phyloP scores from a whole-genome alignment of 768 basidiomycete species.

The Boletus huronensis region DNA sequence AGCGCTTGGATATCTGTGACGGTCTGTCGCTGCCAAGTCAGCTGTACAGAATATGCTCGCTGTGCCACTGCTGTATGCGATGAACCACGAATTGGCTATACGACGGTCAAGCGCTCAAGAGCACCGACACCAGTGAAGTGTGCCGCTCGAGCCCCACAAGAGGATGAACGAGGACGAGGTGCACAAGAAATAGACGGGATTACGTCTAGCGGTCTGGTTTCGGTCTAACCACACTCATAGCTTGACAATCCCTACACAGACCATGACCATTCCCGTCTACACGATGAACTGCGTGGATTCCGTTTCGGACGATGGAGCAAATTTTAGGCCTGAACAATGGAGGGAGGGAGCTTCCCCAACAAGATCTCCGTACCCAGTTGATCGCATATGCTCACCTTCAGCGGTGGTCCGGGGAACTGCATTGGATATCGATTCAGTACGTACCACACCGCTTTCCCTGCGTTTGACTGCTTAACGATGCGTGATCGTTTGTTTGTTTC shows the following conservation, averaged over 20 bases:
- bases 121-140: not conserved
- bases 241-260: not conserved
- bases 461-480: not conserved
- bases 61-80: not conserved
- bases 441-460: not conserved
- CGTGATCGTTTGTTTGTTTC: not conserved
- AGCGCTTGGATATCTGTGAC: conserved; percentile 1
- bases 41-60: not conserved
- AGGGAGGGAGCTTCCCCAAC: not conserved
- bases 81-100: not conserved
- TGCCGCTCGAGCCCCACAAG: too few species aligned
- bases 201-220: not conserved
- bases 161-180: not conserved
- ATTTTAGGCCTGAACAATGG: conserved; percentile 2
- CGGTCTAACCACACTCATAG: too few species aligned
- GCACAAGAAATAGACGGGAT: not conserved
- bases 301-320: not conserved
- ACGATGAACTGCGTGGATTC: conserved; percentile 4
- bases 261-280: not conserved
- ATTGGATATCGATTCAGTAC: conserved; percentile 6
- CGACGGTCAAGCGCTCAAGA: not conserved
- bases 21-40: not conserved
- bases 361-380: conserved; percentile 5
- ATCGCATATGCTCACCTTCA: conserved; percentile 5
- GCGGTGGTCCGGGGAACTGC: conserved; percentile 6